Evolutionary conservation across 2,329 filamentous ascomycete genomes (phyloP).

Genomic region (Exutisphaerella laricina): DNA sequence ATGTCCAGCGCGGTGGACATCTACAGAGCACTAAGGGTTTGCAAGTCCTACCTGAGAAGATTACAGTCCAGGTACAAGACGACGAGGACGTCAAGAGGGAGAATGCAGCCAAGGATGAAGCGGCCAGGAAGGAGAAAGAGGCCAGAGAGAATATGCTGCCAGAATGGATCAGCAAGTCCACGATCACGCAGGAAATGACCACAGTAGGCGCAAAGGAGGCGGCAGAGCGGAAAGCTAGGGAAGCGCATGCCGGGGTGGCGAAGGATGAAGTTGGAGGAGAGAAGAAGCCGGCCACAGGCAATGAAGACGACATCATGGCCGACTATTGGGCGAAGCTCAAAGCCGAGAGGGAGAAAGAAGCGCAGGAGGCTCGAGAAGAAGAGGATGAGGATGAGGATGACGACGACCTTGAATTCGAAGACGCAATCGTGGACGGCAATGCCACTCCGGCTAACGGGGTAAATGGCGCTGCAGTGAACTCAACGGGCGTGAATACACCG

Average conservation of each 20-base stretch:
- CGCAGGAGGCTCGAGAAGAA: conserved; percentile 39
- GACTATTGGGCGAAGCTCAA: conserved; percentile 64
- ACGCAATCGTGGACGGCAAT: conserved; percentile 48
- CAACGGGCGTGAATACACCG: conserved; percentile 24
- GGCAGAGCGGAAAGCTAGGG: conserved; percentile 36
- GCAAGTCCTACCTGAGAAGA: conserved; percentile 32
- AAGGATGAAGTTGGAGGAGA: conserved; percentile 44
- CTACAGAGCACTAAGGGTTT: conserved; percentile 33
- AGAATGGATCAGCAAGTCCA: conserved; percentile 34
- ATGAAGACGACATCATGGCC: conserved; percentile 53
- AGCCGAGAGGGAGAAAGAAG: conserved; percentile 49
- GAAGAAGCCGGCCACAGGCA: conserved; percentile 31
- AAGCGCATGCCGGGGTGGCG: conserved; percentile 35
- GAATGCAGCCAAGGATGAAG: conserved; percentile 29
- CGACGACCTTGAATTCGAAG: conserved; percentile 47
- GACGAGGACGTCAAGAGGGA: conserved; percentile 33
- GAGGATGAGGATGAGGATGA: conserved; percentile 50
- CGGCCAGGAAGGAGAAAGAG: conserved; percentile 29
- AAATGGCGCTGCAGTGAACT: conserved; percentile 24
- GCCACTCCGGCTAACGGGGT: conserved; percentile 26
- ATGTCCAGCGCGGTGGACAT: conserved; percentile 27
- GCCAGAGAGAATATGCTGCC: conserved; percentile 34
- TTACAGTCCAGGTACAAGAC: conserved; percentile 32
- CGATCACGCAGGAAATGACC: conserved; percentile 44
- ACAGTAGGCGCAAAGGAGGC: conserved; percentile 33